These are phyloP conservation scores for Tricholoma furcatifolium DNA, from an alignment of 768 basidiomycete species.

Conservation along the genomic window DNA sequence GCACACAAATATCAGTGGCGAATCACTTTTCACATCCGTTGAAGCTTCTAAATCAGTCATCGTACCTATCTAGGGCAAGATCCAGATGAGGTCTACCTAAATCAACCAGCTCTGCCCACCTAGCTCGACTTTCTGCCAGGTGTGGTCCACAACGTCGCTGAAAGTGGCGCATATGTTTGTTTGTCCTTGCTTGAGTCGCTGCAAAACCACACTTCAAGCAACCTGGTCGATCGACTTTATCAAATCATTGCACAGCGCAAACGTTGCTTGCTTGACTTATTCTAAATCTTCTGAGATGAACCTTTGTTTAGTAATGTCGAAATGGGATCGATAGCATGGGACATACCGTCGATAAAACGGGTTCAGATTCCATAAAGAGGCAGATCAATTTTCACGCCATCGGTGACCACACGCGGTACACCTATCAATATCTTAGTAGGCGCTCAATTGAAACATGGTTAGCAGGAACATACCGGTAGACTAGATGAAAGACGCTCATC, in stretches of 20 bases:
- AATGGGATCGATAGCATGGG: not conserved
- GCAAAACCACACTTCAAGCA: no score
- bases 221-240: no score
- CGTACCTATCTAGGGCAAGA: no score
- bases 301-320: not conserved
- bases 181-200: slow-evolving; percentile 6
- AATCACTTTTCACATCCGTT: no score
- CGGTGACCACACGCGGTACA: slow-evolving; percentile 63
- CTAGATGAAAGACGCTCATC: slow-evolving; percentile 28
- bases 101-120: no score
- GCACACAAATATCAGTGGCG: no score
- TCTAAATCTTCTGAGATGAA: no score
- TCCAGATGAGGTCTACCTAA: no score
- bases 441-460: not conserved
- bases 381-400: slow-evolving; percentile 63
- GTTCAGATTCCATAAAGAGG: not conserved
- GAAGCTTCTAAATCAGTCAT: no score
- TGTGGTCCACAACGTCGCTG: not conserved
- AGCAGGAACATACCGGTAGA: slow-evolving; percentile 52
- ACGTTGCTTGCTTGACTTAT: no score
- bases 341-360: not conserved
- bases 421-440: slow-evolving; percentile 31
- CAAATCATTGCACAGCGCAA: no score
- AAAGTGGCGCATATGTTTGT: slow-evolving; percentile 10
- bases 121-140: no score